Evolutionary conservation across 176 grass and related monocot species (phyloP), one percentile per base, ranked within the genome.

Genomic region (Eremochloa ophiuroides): DNA sequence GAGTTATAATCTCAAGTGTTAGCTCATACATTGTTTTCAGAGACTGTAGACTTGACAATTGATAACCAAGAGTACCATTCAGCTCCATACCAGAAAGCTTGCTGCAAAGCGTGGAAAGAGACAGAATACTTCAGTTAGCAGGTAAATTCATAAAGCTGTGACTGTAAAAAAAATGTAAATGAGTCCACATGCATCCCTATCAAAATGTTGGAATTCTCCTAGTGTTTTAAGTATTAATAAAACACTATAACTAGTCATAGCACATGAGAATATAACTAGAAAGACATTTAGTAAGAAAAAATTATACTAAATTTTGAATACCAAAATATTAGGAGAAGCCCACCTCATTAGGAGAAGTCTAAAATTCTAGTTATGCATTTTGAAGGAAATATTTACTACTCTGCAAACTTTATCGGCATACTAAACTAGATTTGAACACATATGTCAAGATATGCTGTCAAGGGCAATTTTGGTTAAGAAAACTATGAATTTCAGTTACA

Each of bases 1-100:
- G 29, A 30, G 63, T 56, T 76, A 20, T 43, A 37, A 14, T 50
- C 80, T 35, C 22, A 72, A 29, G 14, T 60, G 78, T 78, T 59
- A 85, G 89, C 79, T 55, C 80, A 72, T 83, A 99, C 97, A 96
- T 86, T 79, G 91, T 96, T 76, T 83, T 88, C 77, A 99, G 70
- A 35, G 93, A 88, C 55, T 61, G 70, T 43, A 99, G 91, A 88
- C 71, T 88, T 37, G 90, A 83, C 66, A 99, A 70, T 42, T 56
- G 76, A 83, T 93, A 99, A 50, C 93, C 93, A 58, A 99, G 88
- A 37, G 87, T 93, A 42, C 97, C 97, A 67, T 90, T 99, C 73
- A 99, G 82, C 77, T 83, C 83, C 86, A 95, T 75, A 65, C 97
- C 91, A 71, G 87, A 87, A 79, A 99, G 82, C 31, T 93, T 88